Base-by-base conservation (phyloP, 495 filamentous ascomycete species). In the Cairneyella variabilis region DNA sequence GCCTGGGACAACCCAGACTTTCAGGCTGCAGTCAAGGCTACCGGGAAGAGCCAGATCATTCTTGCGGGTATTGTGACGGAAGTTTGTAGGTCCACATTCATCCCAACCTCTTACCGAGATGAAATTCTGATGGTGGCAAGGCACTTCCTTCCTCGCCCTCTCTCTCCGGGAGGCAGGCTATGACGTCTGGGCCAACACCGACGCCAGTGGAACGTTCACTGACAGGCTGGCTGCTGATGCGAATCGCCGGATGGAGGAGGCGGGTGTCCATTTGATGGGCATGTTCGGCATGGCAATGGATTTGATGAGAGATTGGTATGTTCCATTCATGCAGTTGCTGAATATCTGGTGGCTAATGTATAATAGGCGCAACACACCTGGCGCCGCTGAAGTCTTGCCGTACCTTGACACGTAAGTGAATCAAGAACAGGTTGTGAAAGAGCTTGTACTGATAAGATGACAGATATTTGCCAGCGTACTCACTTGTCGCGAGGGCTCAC, bases 1-100 rank as follows among this genome's bases (percentile, higher is more conserved):
- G 88, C 88, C 3, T 91, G 86, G 87, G 88, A 91, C 63, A 89
- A 89, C 59, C 45, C 72, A 2, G 82, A 88, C 0, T 89, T 91
- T 74, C 76, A 79, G 8, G 71, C 70, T 3, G 87, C 88, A 16
- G 77, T 91, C 44, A 64, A 67, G 32, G 83, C 83, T 2, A 77
- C 83, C 1, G 79, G 79, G 47, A 84, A 80, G 66, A 83, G 75
- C 36, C 87, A 91, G 63, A 69, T 90, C 53, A 86, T 91, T 63
- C 56, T 91, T 1, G 85, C 70, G 12, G 88, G 88, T 11, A 89
- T 91, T 51, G 78, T 80, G 0, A 90, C 87, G 0, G 86, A 91
- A 63, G 88, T 90, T 54, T 88, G 83, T 80, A 67, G 38, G 75
- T 76, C 21, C 20, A 34, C 16, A 51, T 46, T 22, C 39, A 37